phyloP scores from a whole-genome alignment of 2,329 filamentous ascomycete genomes.

The Curvularia hawaiiensis region DNA sequence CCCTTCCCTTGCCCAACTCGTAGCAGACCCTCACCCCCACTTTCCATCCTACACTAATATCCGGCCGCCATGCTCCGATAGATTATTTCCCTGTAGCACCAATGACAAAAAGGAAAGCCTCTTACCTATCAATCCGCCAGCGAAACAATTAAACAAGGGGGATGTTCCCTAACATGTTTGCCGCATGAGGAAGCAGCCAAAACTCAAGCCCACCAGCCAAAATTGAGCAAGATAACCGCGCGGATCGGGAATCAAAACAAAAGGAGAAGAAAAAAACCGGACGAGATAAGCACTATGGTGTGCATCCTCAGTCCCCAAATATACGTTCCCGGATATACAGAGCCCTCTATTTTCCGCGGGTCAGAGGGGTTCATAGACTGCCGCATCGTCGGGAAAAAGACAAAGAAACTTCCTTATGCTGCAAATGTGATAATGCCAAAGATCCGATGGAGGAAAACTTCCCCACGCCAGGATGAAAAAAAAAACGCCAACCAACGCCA shows the following conservation, averaged over 20 bases:
- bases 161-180: conserved; percentile 6
- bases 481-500: conserved; percentile 32
- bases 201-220: neutral
- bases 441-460: neutral
- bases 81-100: conserved; percentile 13
- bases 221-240: neutral
- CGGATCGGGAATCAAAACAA: conserved; percentile 1
- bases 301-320: conserved; percentile 11
- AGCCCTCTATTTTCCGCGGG: neutral
- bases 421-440: conserved; percentile 17
- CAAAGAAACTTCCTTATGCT: neutral
- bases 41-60: neutral
- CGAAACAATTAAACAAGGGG: neutral
- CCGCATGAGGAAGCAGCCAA: conserved; percentile 1
- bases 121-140: neutral
- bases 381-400: neutral
- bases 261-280: neutral
- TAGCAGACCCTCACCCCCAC: neutral
- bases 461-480: neutral
- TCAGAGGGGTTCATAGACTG: conserved; percentile 14
- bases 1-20: neutral
- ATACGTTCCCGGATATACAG: conserved; percentile 14
- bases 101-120: neutral
- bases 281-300: conserved; percentile 5
- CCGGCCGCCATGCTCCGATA: neutral